Conservation (phyloP, 2,329 filamentous ascomycete genomes). For the Stachybotrys chartarum region DNA sequence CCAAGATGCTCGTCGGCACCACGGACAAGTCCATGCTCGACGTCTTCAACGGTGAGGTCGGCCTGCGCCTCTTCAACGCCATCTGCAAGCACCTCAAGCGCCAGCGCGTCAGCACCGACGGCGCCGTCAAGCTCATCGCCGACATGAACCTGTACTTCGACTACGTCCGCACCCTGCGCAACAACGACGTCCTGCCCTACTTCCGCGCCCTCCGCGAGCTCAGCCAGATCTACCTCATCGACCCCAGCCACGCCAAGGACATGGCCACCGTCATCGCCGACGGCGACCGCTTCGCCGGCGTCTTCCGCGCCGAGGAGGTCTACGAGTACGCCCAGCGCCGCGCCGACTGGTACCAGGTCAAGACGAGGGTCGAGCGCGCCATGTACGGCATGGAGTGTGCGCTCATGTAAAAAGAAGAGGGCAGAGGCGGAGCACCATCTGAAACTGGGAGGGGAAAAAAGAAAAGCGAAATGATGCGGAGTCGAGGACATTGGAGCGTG, state of each 20-base stretch:
- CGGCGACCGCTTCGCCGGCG: slow-evolving; percentile 78
- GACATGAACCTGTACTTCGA: slow-evolving; percentile 93
- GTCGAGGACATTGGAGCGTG: too few species aligned
- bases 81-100: slow-evolving; percentile 97
- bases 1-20: slow-evolving; percentile 84
- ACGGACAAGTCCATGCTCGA: slow-evolving; percentile 98
- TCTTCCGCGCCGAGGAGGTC: slow-evolving; percentile 93
- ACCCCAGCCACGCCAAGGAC: slow-evolving; percentile 77
- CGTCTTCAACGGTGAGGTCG: slow-evolving; percentile 97
- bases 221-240: slow-evolving; percentile 92
- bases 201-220: slow-evolving; percentile 88
- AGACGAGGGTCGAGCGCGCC: slow-evolving; percentile 81
- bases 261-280: slow-evolving; percentile 94
- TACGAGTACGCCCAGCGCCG: slow-evolving; percentile 93
- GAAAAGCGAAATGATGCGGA: too few species aligned
- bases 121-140: slow-evolving; percentile 86
- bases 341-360: slow-evolving; percentile 92
- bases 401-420: slow-evolving; percentile 66
- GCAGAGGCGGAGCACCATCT: too few species aligned
- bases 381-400: slow-evolving; percentile 94
- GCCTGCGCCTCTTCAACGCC: slow-evolving; percentile 81
- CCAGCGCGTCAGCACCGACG: slow-evolving; percentile 83
- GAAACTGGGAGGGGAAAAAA: too few species aligned
- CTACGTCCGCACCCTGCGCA: slow-evolving; percentile 75
- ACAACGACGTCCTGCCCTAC: slow-evolving; percentile 78